Evolutionary conservation across 495 filamentous ascomycete species (phyloP).

Genomic region (Daldinia loculata): DNA sequence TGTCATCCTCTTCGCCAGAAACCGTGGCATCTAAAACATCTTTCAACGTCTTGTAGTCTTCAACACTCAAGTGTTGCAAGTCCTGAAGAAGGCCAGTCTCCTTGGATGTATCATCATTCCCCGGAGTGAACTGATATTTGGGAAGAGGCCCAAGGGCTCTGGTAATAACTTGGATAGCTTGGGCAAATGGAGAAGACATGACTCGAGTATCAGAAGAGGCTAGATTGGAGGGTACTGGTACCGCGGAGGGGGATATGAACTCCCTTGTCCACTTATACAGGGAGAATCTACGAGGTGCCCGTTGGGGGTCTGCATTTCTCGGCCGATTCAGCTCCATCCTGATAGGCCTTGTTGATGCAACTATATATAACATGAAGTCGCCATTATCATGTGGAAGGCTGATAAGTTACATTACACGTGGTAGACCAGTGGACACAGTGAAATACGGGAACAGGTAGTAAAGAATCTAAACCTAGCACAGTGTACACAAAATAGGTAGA

Average conservation of each 20-base stretch:
- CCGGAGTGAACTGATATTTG: slow-evolving; percentile 43
- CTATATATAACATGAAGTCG: slow-evolving; percentile 1
- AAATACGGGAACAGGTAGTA: not conserved
- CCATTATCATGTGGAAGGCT: slow-evolving; percentile 17
- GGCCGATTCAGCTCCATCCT: slow-evolving; percentile 7
- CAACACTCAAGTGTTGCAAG: slow-evolving; percentile 40
- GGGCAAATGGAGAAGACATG: slow-evolving; percentile 32
- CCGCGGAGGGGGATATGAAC: not conserved
- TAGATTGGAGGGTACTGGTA: not conserved
- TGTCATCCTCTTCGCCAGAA: slow-evolving; percentile 49
- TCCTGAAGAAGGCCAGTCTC: slow-evolving; percentile 41
- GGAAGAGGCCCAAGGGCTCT: slow-evolving; percentile 44
- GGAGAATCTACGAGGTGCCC: not conserved
- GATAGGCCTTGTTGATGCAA: not conserved
- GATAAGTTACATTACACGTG: not conserved
- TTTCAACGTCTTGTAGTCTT: slow-evolving; percentile 49
- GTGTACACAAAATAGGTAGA: not conserved
- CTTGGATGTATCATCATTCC: slow-evolving; percentile 40
- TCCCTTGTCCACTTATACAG: slow-evolving; percentile 9
- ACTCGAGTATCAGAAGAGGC: not conserved
- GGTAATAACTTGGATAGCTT: slow-evolving; percentile 39
- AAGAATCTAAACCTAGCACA: not conserved
- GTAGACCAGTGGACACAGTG: not conserved
- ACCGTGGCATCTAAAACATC: slow-evolving; percentile 45
- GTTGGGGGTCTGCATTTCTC: not conserved